Evolutionary conservation across 2,329 filamentous ascomycete species (phyloP).

Genomic region (Fusarium musae): DNA sequence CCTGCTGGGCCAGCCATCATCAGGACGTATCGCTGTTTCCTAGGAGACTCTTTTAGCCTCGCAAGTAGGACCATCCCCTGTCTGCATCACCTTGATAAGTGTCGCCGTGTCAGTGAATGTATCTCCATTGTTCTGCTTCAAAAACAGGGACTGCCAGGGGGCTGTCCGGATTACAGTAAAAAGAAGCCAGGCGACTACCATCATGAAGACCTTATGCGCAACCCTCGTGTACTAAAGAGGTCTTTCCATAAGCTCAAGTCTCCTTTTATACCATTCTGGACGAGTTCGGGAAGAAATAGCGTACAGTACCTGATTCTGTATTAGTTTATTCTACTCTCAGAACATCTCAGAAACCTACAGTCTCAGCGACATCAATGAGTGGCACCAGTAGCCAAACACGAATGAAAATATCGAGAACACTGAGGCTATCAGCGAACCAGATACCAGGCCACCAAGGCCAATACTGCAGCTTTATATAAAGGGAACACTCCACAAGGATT

Average conservation of each 20-base stretch:
- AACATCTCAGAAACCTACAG: constrained; percentile 13
- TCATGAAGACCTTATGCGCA: constrained; percentile 3
- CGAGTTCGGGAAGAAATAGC: not conserved
- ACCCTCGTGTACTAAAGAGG: constrained; percentile 18
- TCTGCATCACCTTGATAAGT: not conserved
- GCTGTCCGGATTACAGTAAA: not conserved
- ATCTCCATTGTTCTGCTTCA: not conserved
- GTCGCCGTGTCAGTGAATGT: not conserved
- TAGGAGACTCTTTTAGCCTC: not conserved
- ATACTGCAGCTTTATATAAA: constrained; percentile 5
- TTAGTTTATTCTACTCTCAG: not conserved
- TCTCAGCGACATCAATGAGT: constrained; percentile 40
- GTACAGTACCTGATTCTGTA: constrained; percentile 1
- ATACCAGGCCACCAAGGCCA: constrained; percentile 18
- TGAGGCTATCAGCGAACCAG: constrained; percentile 35
- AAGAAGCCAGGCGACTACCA: not conserved
- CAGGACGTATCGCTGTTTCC: not conserved
- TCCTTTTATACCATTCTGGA: constrained; percentile 8
- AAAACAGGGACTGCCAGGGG: not conserved
- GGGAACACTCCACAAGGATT: not conserved
- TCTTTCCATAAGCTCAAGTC: not conserved
- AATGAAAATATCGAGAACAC: constrained; percentile 13
- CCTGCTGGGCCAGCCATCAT: not conserved
- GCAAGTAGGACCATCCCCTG: not conserved
- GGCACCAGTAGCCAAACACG: constrained; percentile 38